Evolutionary conservation across 768 basidiomycete species (phyloP).

Genomic region (Xerocomus spinulosus): DNA sequence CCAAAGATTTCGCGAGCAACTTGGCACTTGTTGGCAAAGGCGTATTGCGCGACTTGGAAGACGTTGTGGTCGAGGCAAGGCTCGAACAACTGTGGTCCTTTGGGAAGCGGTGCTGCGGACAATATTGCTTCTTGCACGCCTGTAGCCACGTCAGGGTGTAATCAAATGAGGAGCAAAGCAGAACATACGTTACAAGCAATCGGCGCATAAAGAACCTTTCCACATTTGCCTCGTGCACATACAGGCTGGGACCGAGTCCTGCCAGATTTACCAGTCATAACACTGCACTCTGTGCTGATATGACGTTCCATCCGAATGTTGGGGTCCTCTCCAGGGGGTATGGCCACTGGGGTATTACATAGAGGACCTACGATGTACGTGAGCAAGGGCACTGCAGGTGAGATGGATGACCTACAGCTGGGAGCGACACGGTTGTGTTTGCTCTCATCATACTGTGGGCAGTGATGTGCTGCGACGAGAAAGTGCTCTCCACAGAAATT

Average conservation of each 20-base stretch:
- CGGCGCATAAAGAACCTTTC: slow-evolving; percentile 69
- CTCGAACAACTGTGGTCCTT: slow-evolving; percentile 58
- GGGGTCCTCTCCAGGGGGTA: slow-evolving; percentile 74
- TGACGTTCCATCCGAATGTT: slow-evolving; percentile 80
- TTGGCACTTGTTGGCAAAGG: slow-evolving; percentile 7
- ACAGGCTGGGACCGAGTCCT: slow-evolving; percentile 46
- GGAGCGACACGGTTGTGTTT: slow-evolving; percentile 75
- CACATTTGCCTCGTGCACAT: slow-evolving; percentile 60
- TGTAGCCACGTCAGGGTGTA: slow-evolving; percentile 25
- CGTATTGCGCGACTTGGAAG: slow-evolving; percentile 10
- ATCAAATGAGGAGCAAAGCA: not conserved
- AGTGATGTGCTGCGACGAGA: slow-evolving; percentile 60
- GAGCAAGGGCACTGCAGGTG: not conserved
- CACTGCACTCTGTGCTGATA: slow-evolving; percentile 59
- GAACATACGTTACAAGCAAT: slow-evolving; percentile 68
- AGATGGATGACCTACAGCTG: slow-evolving; percentile 45
- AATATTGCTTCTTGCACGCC: slow-evolving; percentile 72
- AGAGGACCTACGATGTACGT: slow-evolving; percentile 53
- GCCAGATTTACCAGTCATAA: slow-evolving; percentile 59
- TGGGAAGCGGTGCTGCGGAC: slow-evolving; percentile 76
- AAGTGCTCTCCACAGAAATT: slow-evolving; percentile 80
- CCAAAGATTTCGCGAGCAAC: not conserved
- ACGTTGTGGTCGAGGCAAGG: slow-evolving; percentile 5
- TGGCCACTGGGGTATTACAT: slow-evolving; percentile 69
- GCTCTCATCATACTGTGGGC: slow-evolving; percentile 64